Conservation (phyloP, 352 stramenopile genomes). For the Globisporangium orthogonon region DNA sequence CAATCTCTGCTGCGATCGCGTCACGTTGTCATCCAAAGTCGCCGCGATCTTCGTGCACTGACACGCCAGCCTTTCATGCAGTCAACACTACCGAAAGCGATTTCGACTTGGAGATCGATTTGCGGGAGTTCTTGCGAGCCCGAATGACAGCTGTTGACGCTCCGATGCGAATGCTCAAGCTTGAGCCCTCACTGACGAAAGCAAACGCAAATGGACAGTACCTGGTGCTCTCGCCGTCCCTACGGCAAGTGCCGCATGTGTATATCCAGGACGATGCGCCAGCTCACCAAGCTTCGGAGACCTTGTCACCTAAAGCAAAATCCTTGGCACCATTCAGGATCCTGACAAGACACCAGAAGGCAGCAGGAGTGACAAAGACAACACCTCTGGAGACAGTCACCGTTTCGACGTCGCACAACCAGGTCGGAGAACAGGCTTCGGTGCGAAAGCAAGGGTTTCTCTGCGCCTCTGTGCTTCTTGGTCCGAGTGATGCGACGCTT, state of each 20-base stretch:
- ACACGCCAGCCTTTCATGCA: neutral
- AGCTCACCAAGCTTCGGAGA: neutral
- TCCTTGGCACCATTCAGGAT: neutral
- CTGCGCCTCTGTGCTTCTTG: conserved; percentile 1
- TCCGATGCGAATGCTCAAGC: conserved; percentile 37
- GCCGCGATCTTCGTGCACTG: neutral
- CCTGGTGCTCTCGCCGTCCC: conserved; percentile 2
- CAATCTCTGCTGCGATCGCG: neutral
- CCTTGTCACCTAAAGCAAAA: neutral
- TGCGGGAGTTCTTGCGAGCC: conserved; percentile 14
- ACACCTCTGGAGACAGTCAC: neutral
- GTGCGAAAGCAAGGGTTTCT: conserved; percentile 39
- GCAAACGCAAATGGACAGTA: conserved; percentile 36
- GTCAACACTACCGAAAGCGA: neutral
- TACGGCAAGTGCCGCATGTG: no score
- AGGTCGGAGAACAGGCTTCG: conserved; percentile 5
- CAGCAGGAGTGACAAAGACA: neutral
- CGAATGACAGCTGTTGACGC: conserved; percentile 19
- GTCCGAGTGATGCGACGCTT: conserved; percentile 5
- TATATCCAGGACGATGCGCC: no score
- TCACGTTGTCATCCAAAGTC: neutral
- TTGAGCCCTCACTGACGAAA: conserved; percentile 26
- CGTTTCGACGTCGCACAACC: neutral
- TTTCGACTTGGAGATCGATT: conserved; percentile 16
- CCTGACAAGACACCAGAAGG: neutral